phyloP scores from a whole-genome alignment of 805 yeast genomes.

The Cyberlindnera japonica region DNA sequence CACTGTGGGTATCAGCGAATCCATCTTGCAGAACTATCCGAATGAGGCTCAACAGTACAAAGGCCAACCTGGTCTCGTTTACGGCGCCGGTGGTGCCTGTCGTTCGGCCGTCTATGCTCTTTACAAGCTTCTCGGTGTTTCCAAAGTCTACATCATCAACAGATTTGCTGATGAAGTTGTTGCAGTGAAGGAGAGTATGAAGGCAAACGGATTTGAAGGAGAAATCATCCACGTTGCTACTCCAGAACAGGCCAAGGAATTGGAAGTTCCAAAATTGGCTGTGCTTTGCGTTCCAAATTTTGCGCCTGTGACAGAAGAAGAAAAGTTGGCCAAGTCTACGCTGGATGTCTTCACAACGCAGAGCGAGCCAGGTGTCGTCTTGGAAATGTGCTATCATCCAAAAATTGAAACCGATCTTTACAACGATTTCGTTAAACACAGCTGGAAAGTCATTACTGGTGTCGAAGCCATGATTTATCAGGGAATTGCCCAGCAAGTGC shows the following conservation, averaged over 20 bases:
- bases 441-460: slow-evolving; percentile 26
- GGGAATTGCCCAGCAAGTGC: slow-evolving; percentile 25
- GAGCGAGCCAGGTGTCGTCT: slow-evolving; percentile 19
- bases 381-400: slow-evolving; percentile 29
- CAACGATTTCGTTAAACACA: slow-evolving; percentile 13
- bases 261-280: slow-evolving; percentile 19
- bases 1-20: slow-evolving; percentile 25
- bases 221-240: slow-evolving; percentile 24
- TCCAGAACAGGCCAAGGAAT: slow-evolving; percentile 19
- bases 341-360: slow-evolving; percentile 21
- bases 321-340: slow-evolving; percentile 21
- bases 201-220: slow-evolving; percentile 23
- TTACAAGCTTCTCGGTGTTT: slow-evolving; percentile 22
- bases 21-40: slow-evolving; percentile 22
- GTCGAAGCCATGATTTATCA: slow-evolving; percentile 29
- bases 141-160: slow-evolving; percentile 25
- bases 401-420: slow-evolving; percentile 20
- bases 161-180: slow-evolving; percentile 23
- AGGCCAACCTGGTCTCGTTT: slow-evolving; percentile 23
- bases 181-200: slow-evolving; percentile 18
- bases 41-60: slow-evolving; percentile 11
- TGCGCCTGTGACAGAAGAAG: slow-evolving; percentile 18
- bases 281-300: slow-evolving; percentile 27
- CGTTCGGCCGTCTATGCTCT: slow-evolving; percentile 27
- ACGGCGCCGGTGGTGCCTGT: slow-evolving; percentile 30